Conservation (phyloP, 1,139 yeast genomes). For the Debaryomyces robertsiae region DNA sequence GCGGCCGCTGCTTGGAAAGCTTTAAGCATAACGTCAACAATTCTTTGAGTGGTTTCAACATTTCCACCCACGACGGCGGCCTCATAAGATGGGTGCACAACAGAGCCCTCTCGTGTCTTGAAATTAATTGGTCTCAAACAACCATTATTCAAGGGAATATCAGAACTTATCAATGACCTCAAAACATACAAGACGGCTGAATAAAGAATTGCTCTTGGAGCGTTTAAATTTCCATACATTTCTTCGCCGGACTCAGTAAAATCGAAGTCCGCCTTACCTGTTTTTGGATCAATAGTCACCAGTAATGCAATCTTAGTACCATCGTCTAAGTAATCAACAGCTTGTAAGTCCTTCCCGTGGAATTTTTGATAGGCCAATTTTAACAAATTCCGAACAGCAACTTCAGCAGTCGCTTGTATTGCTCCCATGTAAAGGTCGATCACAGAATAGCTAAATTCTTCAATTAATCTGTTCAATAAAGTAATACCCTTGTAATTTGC, state of each 20-base stretch:
- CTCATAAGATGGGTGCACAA: conserved; percentile 68
- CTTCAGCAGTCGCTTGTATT: conserved; percentile 46
- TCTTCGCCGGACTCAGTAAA: conserved; percentile 47
- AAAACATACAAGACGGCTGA: conserved; percentile 82
- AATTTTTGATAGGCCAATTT: conserved; percentile 39
- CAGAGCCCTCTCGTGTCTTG: conserved; percentile 65
- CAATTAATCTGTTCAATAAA: conserved; percentile 32
- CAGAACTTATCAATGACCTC: conserved; percentile 71
- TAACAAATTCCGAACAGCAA: conserved; percentile 42
- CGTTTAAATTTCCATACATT: conserved; percentile 47
- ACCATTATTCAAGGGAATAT: conserved; percentile 85
- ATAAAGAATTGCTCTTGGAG: conserved; percentile 66
- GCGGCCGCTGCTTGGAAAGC: conserved; percentile 76
- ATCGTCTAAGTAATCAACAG: conserved; percentile 46
- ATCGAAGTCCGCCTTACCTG: conserved; percentile 45
- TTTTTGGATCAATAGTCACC: conserved; percentile 34
- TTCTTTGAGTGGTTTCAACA: conserved; percentile 83
- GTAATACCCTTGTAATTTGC: conserved; percentile 47
- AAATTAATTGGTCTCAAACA: conserved; percentile 72
- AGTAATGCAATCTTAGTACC: conserved; percentile 45
- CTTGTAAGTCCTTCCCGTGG: conserved; percentile 36
- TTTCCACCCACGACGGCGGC: conserved; percentile 92
- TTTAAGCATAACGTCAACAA: conserved; percentile 74
- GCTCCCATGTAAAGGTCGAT: conserved; percentile 46
- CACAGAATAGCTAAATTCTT: conserved; percentile 36